A percentile compares a stretch with the other conserved stretches of the same genome.
Evolutionary conservation across 495 filamentous ascomycete genomes (phyloP).

Genomic region (Pyrenopolyporus hunteri): DNA sequence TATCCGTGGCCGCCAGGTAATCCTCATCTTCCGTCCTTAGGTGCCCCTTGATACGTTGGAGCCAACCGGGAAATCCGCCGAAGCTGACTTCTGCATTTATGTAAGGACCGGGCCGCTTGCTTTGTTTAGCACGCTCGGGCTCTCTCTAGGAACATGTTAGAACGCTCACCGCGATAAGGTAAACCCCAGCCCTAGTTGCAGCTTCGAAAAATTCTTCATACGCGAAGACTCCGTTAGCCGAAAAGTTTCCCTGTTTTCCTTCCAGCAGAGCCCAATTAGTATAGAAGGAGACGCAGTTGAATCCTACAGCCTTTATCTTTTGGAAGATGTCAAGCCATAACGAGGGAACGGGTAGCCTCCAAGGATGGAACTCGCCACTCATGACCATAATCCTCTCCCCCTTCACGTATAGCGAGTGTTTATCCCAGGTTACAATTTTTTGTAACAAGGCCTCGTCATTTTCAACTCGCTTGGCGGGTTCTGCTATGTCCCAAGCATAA

Average conservation of each 20-base stretch:
- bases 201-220: slow-evolving; percentile 75
- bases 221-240: slow-evolving; percentile 70
- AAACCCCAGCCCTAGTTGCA: slow-evolving; percentile 71
- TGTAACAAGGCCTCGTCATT: background rate
- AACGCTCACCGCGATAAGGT: slow-evolving; percentile 75
- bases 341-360: slow-evolving; percentile 71
- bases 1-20: slow-evolving; percentile 70
- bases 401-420: slow-evolving; percentile 72
- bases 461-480: background rate
- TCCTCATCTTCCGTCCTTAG: slow-evolving; percentile 64
- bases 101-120: slow-evolving; percentile 59
- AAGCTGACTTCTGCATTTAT: slow-evolving; percentile 62
- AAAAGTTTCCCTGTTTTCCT: slow-evolving; percentile 70
- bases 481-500: background rate
- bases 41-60: slow-evolving; percentile 65
- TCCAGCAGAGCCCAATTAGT: slow-evolving; percentile 79
- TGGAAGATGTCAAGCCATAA: slow-evolving; percentile 79
- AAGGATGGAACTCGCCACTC: slow-evolving; percentile 76
- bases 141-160: slow-evolving; percentile 66
- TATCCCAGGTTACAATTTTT: slow-evolving; percentile 67
- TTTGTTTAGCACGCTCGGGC: slow-evolving; percentile 70
- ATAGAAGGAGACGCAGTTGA: slow-evolving; percentile 78
- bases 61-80: slow-evolving; percentile 48
- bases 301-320: slow-evolving; percentile 78
- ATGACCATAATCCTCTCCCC: slow-evolving; percentile 75